Evolutionary conservation across 768 basidiomycete genomes (phyloP), one percentile per base, ranked within the genome.

Genomic region (Cantharellus anzutake): DNA sequence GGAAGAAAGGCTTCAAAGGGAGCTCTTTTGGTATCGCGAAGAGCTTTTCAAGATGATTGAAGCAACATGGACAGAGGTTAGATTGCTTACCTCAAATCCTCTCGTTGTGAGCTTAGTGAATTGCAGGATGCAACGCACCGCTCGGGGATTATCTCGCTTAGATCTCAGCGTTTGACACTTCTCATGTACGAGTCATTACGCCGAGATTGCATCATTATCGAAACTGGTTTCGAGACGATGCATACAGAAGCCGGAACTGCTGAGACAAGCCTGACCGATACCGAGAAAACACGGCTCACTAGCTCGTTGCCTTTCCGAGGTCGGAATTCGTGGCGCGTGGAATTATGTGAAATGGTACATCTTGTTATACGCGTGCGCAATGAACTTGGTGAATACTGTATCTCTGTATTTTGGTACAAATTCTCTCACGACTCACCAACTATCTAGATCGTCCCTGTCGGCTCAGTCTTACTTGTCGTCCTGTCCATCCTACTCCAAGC

Each of bases 21-120:
- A 91, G 67, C 68, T 93, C 14, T 99, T 98, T 73, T 99, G 96
- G 96, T 94, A 96, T 68, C 77, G 93, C 41, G 93, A 99, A 69
- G 81, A 84, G 63, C 71, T 99, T 5, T 78, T 98, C 65, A 79
- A 79, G 52, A 70, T 72, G 56, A 68, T 97, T 11, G 73, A 72
- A 7, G 84, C 84, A 5, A 74, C 73, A 16, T 99, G 96, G 96
- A 78, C 78, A 66, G 96, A 98, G 79, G 93, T 90, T 61, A 61
- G 78, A 57, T n/a, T 57, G n/a, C 29, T 41, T 5, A 5, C 7
- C 42, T n/a, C 52, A 11, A 37, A 11, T 5, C 4, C 7, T 55
- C 41, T 37, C 16, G 29, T 34, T 29, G n/a, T 42, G 29, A 3
- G 39, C 52, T 34, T 41, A 57, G 4, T 51, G 14, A 4, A 29